phyloP scores from a whole-genome alignment of 257 asterid genomes.

The Osmanthus fragrans region DNA sequence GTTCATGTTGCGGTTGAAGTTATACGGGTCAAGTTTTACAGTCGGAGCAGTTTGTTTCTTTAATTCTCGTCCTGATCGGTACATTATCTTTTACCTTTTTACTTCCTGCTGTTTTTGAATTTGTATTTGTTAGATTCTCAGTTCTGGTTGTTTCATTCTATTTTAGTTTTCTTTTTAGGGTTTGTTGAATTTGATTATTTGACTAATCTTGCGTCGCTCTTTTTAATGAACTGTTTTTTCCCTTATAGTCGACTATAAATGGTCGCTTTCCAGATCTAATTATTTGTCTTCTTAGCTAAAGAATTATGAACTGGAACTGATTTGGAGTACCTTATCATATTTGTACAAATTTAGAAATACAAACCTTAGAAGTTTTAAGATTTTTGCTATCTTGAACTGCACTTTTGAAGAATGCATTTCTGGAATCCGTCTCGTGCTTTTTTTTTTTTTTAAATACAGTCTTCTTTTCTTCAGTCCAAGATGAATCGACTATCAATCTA shows the following conservation, averaged over 20 bases:
- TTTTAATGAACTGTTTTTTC: neutral
- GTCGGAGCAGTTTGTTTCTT: slow-evolving; percentile 13
- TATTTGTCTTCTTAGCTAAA: no score
- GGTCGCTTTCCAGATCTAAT: slow-evolving; percentile 30
- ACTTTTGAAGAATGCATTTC: no score
- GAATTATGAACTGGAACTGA: no score
- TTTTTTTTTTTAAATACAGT: no score
- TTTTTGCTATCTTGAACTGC: no score
- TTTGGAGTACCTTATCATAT: no score
- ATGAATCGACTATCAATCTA: neutral
- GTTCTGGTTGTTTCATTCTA: neutral
- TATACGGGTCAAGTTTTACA: neutral
- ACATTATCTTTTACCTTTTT: neutral
- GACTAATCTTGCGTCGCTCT: neutral
- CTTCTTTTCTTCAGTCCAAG: neutral
- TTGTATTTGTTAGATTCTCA: neutral
- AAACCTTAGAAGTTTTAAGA: no score
- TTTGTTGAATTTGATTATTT: slow-evolving; percentile 2
- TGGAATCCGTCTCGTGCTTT: no score
- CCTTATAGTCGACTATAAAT: slow-evolving; percentile 7
- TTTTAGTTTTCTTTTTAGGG: slow-evolving; percentile 19
- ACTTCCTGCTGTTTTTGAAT: neutral
- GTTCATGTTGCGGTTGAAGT: neutral
- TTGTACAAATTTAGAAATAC: no score
- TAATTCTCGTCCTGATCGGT: slow-evolving; percentile 11